Evolutionary conservation across 1,284 basidiomycete genomes (phyloP).

Genomic region (Ceratobasidium sp.): DNA sequence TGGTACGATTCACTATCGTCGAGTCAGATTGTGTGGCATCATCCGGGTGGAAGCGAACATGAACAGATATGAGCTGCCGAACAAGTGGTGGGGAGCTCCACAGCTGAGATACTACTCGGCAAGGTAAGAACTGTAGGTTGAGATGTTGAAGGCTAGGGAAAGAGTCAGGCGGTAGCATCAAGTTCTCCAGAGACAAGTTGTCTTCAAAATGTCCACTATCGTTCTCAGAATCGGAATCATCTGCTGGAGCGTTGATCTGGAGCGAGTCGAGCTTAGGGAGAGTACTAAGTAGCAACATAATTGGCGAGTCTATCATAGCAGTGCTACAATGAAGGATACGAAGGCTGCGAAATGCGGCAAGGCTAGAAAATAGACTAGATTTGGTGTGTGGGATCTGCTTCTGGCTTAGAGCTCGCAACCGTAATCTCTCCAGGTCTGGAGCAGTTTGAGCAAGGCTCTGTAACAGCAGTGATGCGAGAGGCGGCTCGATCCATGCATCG

Average conservation of each 20-base stretch:
- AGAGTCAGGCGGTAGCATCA: background rate
- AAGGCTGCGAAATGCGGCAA: background rate
- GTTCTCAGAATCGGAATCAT: background rate
- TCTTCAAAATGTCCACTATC: too few species aligned
- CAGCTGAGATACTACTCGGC: background rate
- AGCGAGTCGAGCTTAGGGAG: constrained; percentile 27
- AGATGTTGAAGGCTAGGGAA: constrained; percentile 17
- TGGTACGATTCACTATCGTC: background rate
- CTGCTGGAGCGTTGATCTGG: background rate
- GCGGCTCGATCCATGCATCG: background rate
- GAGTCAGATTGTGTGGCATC: background rate
- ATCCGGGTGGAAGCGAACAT: background rate
- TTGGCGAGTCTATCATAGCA: background rate
- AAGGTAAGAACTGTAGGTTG: background rate
- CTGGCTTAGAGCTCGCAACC: background rate
- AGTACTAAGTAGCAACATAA: background rate
- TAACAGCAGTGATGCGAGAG: background rate
- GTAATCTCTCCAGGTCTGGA: background rate
- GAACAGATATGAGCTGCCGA: background rate
- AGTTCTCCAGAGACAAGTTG: background rate
- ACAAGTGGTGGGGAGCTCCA: background rate
- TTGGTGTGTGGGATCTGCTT: background rate
- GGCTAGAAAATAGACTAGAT: background rate
- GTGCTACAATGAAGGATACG: background rate
- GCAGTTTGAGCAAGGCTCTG: background rate